A percentile compares a stretch with the other conserved stretches of the same genome.
Conservation (phyloP, 1,284 basidiomycete genomes). For the Ceratobasidium sp. region DNA sequence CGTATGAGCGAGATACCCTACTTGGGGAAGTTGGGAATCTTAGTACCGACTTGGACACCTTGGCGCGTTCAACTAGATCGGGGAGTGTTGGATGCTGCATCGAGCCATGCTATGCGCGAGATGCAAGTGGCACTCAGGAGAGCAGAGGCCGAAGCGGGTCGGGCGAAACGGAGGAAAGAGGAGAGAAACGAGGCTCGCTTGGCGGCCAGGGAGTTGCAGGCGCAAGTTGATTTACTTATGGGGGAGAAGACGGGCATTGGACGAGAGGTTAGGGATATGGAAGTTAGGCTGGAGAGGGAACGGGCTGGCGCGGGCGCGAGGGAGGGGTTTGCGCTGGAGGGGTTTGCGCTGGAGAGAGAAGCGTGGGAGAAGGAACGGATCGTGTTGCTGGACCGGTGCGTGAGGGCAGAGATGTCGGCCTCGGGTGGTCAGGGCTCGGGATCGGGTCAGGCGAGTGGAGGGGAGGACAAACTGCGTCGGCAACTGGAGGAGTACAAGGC, state of each 20-base stretch:
- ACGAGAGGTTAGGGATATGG: slow-evolving; percentile 24
- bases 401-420: slow-evolving; percentile 14
- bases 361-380: slow-evolving; percentile 31
- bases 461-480: slow-evolving; percentile 10
- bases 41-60: slow-evolving; percentile 10
- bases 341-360: slow-evolving; percentile 14
- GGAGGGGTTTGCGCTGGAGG: slow-evolving; percentile 13
- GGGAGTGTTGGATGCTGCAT: slow-evolving; percentile 10
- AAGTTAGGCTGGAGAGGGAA: slow-evolving; percentile 36
- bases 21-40: slow-evolving; percentile 25
- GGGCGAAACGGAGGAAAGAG: slow-evolving; percentile 26
- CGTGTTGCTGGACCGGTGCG: slow-evolving; percentile 29
- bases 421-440: background rate
- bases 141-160: slow-evolving; percentile 26
- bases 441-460: background rate
- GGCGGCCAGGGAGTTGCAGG: background rate
- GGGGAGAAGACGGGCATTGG: background rate
- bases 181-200: slow-evolving; percentile 22
- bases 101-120: slow-evolving; percentile 11
- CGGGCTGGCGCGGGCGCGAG: slow-evolving; percentile 24
- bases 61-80: background rate
- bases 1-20: slow-evolving; percentile 10
- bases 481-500: slow-evolving; percentile 37
- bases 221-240: background rate
- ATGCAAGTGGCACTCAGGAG: slow-evolving; percentile 4